Percentiles rank a stretch among this genome's conserved stretches.
These are phyloP conservation scores for Lophiotrema nucula DNA, from an alignment of 495 filamentous ascomycete genomes.

Conservation along the genomic window DNA sequence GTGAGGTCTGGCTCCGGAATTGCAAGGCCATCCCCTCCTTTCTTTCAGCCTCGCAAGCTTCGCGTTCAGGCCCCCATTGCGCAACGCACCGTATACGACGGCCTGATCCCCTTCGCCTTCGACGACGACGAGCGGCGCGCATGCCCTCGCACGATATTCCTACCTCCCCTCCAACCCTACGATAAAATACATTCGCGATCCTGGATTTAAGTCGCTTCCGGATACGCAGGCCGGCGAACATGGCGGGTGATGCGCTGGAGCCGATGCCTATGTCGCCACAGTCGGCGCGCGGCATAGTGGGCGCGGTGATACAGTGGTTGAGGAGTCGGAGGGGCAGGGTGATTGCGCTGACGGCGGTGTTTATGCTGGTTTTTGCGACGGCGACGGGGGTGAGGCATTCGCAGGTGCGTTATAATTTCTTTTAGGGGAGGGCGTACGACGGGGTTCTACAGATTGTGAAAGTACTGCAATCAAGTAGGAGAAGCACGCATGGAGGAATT, in stretches of 20 bases:
- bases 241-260: slow-evolving; percentile 23
- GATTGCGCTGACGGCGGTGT: slow-evolving; percentile 21
- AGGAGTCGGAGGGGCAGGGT: slow-evolving; percentile 27
- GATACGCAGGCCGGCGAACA: background rate
- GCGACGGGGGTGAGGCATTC: slow-evolving; percentile 14
- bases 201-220: no score
- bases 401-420: slow-evolving; percentile 26
- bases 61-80: no score
- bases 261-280: slow-evolving; percentile 24
- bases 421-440: background rate
- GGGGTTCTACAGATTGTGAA: background rate
- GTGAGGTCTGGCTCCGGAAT: no score
- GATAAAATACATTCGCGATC: no score
- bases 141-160: no score
- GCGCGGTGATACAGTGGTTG: slow-evolving; percentile 19
- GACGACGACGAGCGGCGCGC: no score
- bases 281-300: slow-evolving; percentile 10
- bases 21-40: no score
- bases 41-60: no score
- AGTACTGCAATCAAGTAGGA: background rate
- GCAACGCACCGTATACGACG: no score
- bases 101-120: no score
- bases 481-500: no score
- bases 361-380: slow-evolving; percentile 21
- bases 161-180: no score